Base-by-base conservation (phyloP, 495 filamentous ascomycete genomes). In the Neurospora terricola region DNA sequence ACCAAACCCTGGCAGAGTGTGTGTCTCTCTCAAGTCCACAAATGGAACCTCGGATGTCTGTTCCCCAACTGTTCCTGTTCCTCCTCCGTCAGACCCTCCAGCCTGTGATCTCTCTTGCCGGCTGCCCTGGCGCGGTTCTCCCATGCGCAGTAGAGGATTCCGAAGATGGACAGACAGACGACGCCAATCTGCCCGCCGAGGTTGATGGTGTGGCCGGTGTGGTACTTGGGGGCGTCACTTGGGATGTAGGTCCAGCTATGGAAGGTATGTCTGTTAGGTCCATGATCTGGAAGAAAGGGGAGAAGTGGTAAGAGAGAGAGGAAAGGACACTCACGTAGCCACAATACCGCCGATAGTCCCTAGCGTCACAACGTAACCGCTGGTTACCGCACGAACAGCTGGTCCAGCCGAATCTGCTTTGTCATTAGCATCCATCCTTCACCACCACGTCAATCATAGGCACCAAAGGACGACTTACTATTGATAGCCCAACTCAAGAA, bases 131-230 rank as follows among this genome's bases (percentile, higher is more conserved):
- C 73, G 8, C 75, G 79, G 78, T 90, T 90, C 81, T 90, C 87
- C 75, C 80, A 81, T 30, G 77, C 73, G 76, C 84, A 86, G 74
- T 89, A 90, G 21, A 79, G 62, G 59, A 90, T 85, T 11, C 86
- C 87, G 34, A 83, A 82, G 27, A 82, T 27, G 38, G 84, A 71
- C 18, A 89, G 81, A 69, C 81, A 74, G 12, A 85, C 74, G 6
- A 80, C 82, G 27, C 73, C 77, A 36, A 84, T 73, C 74, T 90
- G 84, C 4, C 83, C 85, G 38, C 72, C 82, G 30, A 90, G 78
- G 76, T 90, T 90, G 84, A 90, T 89, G 23, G 85, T 82, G 79
- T 90, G 88, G 38, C 88, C 88, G 38, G 79, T 86, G 70, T 76
- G 77, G 76, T 87, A 90, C 69, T 82, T 78, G 23, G 87, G 87